Conservation (phyloP, 1,284 basidiomycete species). For the Tilletia indica region DNA sequence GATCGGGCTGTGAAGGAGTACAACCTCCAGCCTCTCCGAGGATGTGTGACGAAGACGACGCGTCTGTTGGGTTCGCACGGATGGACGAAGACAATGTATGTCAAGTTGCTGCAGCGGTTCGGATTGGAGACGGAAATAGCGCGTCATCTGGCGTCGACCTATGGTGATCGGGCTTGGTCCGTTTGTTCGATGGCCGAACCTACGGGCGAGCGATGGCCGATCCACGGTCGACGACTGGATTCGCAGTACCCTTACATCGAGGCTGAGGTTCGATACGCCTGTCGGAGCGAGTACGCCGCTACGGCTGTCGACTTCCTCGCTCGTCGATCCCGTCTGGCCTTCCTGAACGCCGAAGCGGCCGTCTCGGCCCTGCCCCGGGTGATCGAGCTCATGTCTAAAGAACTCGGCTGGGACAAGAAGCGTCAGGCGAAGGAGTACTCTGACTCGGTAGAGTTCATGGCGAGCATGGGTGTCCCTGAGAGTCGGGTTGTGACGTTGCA, state of each 20-base stretch:
- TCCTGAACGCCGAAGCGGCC: slow-evolving; percentile 86
- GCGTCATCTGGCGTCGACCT: slow-evolving; percentile 85
- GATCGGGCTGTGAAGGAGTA: slow-evolving; percentile 82
- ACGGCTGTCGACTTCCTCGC: slow-evolving; percentile 89
- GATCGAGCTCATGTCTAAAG: slow-evolving; percentile 85
- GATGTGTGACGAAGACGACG: slow-evolving; percentile 75
- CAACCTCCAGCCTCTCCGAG: slow-evolving; percentile 62
- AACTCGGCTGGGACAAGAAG: slow-evolving; percentile 72
- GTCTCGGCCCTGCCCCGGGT: slow-evolving; percentile 80
- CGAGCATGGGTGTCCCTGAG: slow-evolving; percentile 57
- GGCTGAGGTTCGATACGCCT: slow-evolving; percentile 87
- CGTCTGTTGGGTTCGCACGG: slow-evolving; percentile 88
- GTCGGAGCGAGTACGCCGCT: slow-evolving; percentile 84
- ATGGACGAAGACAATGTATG: slow-evolving; percentile 95
- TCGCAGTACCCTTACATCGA: slow-evolving; percentile 85
- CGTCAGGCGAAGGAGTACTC: slow-evolving; percentile 60
- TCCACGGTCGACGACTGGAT: slow-evolving; percentile 76
- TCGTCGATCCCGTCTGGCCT: slow-evolving; percentile 83
- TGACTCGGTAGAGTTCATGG: slow-evolving; percentile 53
- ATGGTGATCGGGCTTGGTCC: slow-evolving; percentile 94
- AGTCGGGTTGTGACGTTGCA: slow-evolving; percentile 39
- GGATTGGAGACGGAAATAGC: slow-evolving; percentile 89
- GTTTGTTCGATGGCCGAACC: slow-evolving; percentile 78
- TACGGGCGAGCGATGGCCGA: slow-evolving; percentile 77
- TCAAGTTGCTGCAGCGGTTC: slow-evolving; percentile 80